Evolutionary conservation across 805 yeast genomes (phyloP), one percentile per base, ranked within the genome.

Genomic region (Kluyveromyces lactis): DNA sequence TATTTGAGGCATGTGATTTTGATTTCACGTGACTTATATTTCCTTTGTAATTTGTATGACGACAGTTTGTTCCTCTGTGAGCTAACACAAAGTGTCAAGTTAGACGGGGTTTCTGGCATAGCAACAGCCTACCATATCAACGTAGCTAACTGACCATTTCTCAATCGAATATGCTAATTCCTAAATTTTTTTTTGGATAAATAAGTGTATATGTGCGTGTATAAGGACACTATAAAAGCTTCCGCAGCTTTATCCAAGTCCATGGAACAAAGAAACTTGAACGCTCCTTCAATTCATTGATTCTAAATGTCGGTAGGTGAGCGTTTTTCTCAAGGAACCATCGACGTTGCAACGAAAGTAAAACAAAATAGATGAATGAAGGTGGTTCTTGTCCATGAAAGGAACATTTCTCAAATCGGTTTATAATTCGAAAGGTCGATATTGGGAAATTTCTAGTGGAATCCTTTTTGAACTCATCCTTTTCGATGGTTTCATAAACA

Each of bases 401-500:
- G 13, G 11, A n/a, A 5, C 29, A 23, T 26, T 11, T 24, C 19
- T 34, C 19, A 34, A 23, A 34, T 24, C 37, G 12, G 29, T 34
- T 26, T 8, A 13, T 24, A 21, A 34, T 18, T 9, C 24, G 18
- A 18, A 34, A 24, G 10, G 19, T 17, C 9, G 37, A 34, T 6
- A 34, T 26, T 10, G 30, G 30, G 13, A 16, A 34, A 4, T 26
- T 15, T 3, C 12, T 9, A 10, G 17, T 10, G 18, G 8, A 13
- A 16, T 11, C 4, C 18, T 6, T 24, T 19, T 18, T 19, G 30
- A 34, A 34, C 4, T 42, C 44, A 33, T 62, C 62, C 1, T 42
- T 15, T 36, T 68, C 73, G 21, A 73, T 68, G 4, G 77, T 62
- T 48, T 73, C 72, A 50, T 74, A 74, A 2, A 75, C 75, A 26